Evolutionary conservation across 305 asterid species (phyloP).

Genomic region (Plantago coronopus): DNA sequence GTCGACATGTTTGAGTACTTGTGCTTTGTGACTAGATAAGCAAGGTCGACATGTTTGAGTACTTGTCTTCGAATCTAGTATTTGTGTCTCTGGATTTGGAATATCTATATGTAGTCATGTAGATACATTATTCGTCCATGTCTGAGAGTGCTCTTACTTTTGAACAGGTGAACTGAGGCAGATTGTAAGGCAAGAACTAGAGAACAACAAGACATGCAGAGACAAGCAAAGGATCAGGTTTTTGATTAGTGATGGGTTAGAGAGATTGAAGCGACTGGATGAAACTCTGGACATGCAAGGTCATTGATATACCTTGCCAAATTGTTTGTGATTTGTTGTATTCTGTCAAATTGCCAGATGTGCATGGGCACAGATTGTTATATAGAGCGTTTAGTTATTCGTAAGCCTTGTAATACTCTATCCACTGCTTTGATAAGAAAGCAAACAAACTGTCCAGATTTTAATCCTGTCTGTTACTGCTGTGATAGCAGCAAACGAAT

Average conservation of each 20-base stretch:
- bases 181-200: conserved; percentile 71
- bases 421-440: too few relatives aligned
- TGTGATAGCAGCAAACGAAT: too few relatives aligned
- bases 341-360: background rate
- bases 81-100: too few relatives aligned
- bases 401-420: too few relatives aligned
- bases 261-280: conserved; percentile 11
- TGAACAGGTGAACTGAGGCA: conserved; percentile 67
- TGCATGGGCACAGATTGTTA: too few relatives aligned
- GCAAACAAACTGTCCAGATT: too few relatives aligned
- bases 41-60: too few relatives aligned
- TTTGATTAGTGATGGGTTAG: conserved; percentile 23
- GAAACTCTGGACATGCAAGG: conserved; percentile 61
- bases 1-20: too few relatives aligned
- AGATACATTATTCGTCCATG: background rate
- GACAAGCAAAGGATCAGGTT: conserved; percentile 78
- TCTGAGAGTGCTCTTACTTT: conserved; percentile 9
- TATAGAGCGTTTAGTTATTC: too few relatives aligned
- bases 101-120: too few relatives aligned
- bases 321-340: background rate
- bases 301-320: conserved; percentile 18
- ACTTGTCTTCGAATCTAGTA: background rate
- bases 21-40: too few relatives aligned
- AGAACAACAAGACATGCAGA: conserved; percentile 54
- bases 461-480: too few relatives aligned